Evolutionary conservation across 352 stramenopile species (phyloP).

Genomic region (Pelagophyceae sp.): DNA sequence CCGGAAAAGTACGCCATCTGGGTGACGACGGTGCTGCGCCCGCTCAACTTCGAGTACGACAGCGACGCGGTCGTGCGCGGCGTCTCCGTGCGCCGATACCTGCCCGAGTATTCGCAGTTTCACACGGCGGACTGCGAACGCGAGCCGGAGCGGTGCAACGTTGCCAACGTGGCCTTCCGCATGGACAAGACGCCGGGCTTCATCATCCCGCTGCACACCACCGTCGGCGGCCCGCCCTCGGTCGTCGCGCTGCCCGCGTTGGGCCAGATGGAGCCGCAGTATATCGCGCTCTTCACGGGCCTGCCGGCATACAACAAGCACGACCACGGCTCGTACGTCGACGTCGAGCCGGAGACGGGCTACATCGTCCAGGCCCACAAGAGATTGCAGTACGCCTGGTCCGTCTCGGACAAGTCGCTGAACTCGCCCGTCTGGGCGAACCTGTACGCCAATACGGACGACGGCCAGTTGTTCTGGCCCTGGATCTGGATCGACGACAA

Average conservation of each 20-base stretch:
- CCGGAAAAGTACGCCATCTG: not conserved
- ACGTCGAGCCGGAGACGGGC: conserved; percentile 2
- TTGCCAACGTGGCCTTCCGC: not conserved
- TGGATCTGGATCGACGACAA: not conserved
- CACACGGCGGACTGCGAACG: not conserved
- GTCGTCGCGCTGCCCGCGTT: not conserved
- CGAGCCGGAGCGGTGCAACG: not conserved
- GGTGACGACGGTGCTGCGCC: not conserved
- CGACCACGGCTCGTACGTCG: not conserved
- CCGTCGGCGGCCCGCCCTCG: not conserved
- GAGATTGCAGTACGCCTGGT: not conserved
- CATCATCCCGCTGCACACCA: not conserved
- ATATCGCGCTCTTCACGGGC: not conserved
- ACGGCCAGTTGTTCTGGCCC: not conserved
- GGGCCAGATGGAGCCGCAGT: not conserved
- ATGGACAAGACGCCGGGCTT: not conserved
- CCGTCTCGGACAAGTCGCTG: not conserved
- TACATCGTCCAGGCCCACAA: not conserved
- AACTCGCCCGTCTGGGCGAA: not conserved
- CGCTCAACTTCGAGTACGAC: not conserved
- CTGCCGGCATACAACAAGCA: not conserved
- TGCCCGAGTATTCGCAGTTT: not conserved
- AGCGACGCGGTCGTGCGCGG: not conserved
- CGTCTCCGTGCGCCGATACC: not conserved
- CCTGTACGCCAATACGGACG: not conserved